Base-by-base conservation (phyloP, 306 rosid genomes). In the Acmispon strigosus region DNA sequence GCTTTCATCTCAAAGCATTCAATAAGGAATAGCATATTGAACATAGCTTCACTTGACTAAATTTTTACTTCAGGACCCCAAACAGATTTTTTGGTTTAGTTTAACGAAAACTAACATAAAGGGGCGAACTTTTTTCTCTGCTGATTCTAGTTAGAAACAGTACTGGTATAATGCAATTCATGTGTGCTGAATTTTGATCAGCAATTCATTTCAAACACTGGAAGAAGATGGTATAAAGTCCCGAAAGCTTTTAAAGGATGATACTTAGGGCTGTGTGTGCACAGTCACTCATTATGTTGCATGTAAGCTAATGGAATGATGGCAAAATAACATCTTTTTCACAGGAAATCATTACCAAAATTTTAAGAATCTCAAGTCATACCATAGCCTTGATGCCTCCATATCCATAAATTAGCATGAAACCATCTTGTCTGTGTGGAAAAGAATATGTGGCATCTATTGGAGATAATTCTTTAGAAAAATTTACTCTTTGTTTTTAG, bases 361-460 rank as follows among this genome's bases (percentile, higher is more conserved):
- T 62, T 42, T 50, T 64, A 50, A 13, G 37, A 48, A 43, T 74
- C 56, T 67, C 53, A 77, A 53, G 24, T 55, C 79, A 75, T 72
- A 80, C 76, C 83, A 65, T 77, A 47, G 70, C 78, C 51, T 54
- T 37, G 66, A 80, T 43, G 84, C 70, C 82, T 66, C 84, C 74
- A 80, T 80, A 70, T 63, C 55, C 80, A 60, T 82, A 62, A 78
- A 65, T 73, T 66, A 37, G 76, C 72, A 48, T 55, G 74, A 84
- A 63, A 80, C 45, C 17, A 15, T 59, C 74, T 75, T 45, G 70
- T 66, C 75, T 6, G 78, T 6, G 78, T 66, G 17, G 62, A 74
- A 71, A 80, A 76, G 15, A 60, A 73, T 56, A 66, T 75, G 18
- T 18, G 56, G 56, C 44, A 43, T 37, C 76, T 63, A 73, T 65